Conservation (phyloP, 2,329 filamentous ascomycete species). For the Tolypocladium guangdongense region DNA sequence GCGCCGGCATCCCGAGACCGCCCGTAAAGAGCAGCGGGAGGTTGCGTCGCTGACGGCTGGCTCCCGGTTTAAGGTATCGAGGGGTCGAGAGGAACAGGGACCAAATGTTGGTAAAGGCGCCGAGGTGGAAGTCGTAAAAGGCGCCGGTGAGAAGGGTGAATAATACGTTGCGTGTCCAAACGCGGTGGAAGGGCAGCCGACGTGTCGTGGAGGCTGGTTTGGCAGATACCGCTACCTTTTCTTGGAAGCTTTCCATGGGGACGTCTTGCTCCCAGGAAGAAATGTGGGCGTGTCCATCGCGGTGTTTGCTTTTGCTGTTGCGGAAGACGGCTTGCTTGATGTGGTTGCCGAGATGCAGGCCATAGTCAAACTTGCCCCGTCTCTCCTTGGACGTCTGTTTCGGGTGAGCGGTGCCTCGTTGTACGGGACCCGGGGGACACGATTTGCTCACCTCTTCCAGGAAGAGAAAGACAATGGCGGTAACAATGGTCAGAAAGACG, state of each 20-base stretch:
- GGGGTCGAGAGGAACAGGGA: slow-evolving; percentile 69
- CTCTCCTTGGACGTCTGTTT: slow-evolving; percentile 34
- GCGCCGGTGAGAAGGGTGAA: slow-evolving; percentile 52
- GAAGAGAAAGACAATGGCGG: slow-evolving; percentile 34
- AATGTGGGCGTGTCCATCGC: slow-evolving; percentile 9
- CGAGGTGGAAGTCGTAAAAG: slow-evolving; percentile 61
- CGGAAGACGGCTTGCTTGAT: slow-evolving; percentile 19
- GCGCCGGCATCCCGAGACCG: slow-evolving; percentile 60
- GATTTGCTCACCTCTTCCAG: slow-evolving; percentile 54
- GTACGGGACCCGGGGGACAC: slow-evolving; percentile 39
- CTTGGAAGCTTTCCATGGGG: slow-evolving; percentile 7
- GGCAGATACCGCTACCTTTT: not conserved
- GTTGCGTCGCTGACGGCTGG: slow-evolving; percentile 18
- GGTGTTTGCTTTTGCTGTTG: slow-evolving; percentile 10
- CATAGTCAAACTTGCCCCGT: slow-evolving; percentile 33
- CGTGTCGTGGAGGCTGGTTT: slow-evolving; percentile 15
- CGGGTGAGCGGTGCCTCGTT: slow-evolving; percentile 26
- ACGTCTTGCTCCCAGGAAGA: slow-evolving; percentile 32
- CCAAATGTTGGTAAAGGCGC: slow-evolving; percentile 66
- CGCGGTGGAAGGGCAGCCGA: slow-evolving; percentile 38
- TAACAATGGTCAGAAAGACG: slow-evolving; percentile 31
- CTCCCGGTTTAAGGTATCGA: slow-evolving; percentile 33
- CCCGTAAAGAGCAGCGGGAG: slow-evolving; percentile 57
- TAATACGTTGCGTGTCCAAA: slow-evolving; percentile 45
- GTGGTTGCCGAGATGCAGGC: slow-evolving; percentile 24